Evolutionary conservation across 192 early-diverging fungal genomes (phyloP), one percentile per base, ranked within the genome.

Genomic region (Geosiphon pyriformis): DNA sequence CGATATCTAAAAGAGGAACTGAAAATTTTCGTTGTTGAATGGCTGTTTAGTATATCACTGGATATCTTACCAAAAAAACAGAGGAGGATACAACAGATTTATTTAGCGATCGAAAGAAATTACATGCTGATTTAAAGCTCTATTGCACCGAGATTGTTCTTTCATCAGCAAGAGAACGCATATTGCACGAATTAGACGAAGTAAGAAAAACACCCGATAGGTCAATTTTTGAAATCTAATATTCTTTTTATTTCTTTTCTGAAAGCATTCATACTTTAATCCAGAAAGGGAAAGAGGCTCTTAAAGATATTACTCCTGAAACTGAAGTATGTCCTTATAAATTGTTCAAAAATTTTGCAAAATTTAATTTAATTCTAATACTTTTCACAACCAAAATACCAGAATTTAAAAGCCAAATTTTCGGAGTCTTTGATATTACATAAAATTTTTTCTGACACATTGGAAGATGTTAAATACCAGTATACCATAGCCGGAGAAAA

Each of bases 71-170:
- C 47, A 78, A 74, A 66, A 78, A 78, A 70, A 68, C 73, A n/a
- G 47, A 73, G 7, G 76, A 78, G 34, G 76, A 78, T 47, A 78
- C 70, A 54, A 70, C 49, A n/a, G 71, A 69, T 0, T 68, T 78
- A 53, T 65, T 78, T 8, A 69, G 54, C 55, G 76, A 78, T 51
- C 74, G 74, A 42, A 75, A 70, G 61, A 64, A 67, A 27, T 71
- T 78, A 32, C 71, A 71, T 15, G 56, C 58, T 56, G 76, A 78
- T 70, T 67, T 78, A 37, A 70, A 70, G n/a, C 70, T 63, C 60
- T 78, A 61, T 37, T 78, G 73, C 7, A 78, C 70, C 55, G 76
- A 78, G 25, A 71, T 73, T 69, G 71, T 78, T 7, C 25, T 78
- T 33, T 65, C 63, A 35, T 71, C 76, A 46, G 73, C 76, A 25